Evolutionary conservation across 768 basidiomycete species (phyloP).

Genomic region (Lentinula sp.): DNA sequence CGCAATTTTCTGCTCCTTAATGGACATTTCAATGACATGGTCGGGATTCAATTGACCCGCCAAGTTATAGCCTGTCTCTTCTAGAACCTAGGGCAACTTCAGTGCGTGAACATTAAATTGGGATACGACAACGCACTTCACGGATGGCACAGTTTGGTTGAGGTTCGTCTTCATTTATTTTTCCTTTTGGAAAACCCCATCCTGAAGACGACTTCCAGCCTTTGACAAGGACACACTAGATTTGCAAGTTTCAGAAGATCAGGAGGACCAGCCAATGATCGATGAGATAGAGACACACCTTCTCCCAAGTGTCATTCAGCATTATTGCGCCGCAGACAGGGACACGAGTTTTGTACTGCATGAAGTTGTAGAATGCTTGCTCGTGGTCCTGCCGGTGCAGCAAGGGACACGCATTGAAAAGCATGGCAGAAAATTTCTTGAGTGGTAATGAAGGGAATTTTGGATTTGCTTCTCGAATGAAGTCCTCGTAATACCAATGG

Average conservation of each 20-base stretch:
- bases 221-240: slow-evolving; percentile 92
- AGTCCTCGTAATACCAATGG: slow-evolving; percentile 99
- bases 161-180: slow-evolving; percentile 93
- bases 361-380: slow-evolving; percentile 81
- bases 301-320: slow-evolving; percentile 88
- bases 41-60: slow-evolving; percentile 56
- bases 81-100: slow-evolving; percentile 61
- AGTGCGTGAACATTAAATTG: not conserved
- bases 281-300: slow-evolving; percentile 43
- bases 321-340: slow-evolving; percentile 98
- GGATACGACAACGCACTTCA: slow-evolving; percentile 55
- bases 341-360: slow-evolving; percentile 94
- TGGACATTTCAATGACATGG: slow-evolving; percentile 77
- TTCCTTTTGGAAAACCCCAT: slow-evolving; percentile 99
- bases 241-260: not conserved
- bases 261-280: slow-evolving; percentile 7
- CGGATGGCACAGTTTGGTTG: slow-evolving; percentile 81
- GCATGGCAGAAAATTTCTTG: slow-evolving; percentile 88
- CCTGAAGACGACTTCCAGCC: slow-evolving; percentile 96
- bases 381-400: slow-evolving; percentile 84
- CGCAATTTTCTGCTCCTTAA: slow-evolving; percentile 87
- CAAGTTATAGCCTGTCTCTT: slow-evolving; percentile 95
- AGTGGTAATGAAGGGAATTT: slow-evolving; percentile 83
- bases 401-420: slow-evolving; percentile 82
- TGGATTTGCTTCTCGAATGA: slow-evolving; percentile 87